Conservation (phyloP, 352 stramenopile genomes). For the Phytopythium helicoides region DNA sequence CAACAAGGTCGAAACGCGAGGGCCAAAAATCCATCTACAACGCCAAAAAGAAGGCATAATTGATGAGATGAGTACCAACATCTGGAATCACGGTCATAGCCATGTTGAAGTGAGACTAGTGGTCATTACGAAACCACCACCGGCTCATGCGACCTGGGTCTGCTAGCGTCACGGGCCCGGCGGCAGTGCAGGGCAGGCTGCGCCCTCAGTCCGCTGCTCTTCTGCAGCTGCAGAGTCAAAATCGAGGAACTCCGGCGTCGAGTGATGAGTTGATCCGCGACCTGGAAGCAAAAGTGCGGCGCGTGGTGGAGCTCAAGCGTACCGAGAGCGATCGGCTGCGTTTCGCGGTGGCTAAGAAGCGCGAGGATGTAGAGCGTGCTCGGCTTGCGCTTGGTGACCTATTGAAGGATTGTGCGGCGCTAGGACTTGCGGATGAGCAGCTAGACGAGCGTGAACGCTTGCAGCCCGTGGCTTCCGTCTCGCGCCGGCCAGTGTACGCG, state of each 20-base stretch:
- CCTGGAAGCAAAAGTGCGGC: constrained; percentile 70
- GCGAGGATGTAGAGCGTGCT: constrained; percentile 59
- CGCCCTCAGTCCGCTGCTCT: constrained; percentile 39
- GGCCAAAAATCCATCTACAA: too few relatives aligned
- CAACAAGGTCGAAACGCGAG: too few relatives aligned
- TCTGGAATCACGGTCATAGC: too few relatives aligned
- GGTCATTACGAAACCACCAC: too few relatives aligned
- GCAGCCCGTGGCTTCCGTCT: constrained; percentile 74
- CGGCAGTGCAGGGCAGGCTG: constrained; percentile 28
- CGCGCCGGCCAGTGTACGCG: constrained; percentile 72
- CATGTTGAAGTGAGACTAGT: too few relatives aligned
- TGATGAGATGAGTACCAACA: too few relatives aligned
- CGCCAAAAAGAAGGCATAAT: too few relatives aligned
- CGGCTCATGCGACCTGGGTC: constrained; percentile 5
- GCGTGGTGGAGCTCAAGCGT: constrained; percentile 82
- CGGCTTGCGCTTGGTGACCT: constrained; percentile 70
- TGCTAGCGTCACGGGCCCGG: neutral
- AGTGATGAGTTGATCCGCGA: constrained; percentile 78
- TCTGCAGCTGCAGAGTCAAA: constrained; percentile 6
- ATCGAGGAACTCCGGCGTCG: constrained; percentile 16
- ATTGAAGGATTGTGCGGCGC: constrained; percentile 70
- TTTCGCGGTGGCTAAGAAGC: constrained; percentile 62
- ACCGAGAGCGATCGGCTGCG: constrained; percentile 69
- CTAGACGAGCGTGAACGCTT: constrained; percentile 51
- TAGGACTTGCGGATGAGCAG: constrained; percentile 44